Evolutionary conservation across 805 yeast species (phyloP).

Genomic region (Candida ipomoeae): DNA sequence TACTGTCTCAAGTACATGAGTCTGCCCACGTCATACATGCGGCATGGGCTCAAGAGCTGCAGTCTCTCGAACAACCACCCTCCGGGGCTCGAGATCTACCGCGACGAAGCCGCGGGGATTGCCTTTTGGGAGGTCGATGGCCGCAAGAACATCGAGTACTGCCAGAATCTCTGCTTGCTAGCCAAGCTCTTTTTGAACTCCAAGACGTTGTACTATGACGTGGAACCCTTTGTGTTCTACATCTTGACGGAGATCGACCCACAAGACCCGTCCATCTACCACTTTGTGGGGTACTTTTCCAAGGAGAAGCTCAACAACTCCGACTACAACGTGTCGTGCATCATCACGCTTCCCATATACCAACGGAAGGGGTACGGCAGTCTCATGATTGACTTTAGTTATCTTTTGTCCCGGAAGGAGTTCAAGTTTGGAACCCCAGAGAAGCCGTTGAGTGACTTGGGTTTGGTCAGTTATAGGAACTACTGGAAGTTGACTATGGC

Average conservation of each 20-base stretch:
- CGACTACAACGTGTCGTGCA: slow-evolving; percentile 84
- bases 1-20: slow-evolving; percentile 76
- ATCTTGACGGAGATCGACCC: slow-evolving; percentile 68
- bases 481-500: slow-evolving; percentile 78
- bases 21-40: slow-evolving; percentile 57
- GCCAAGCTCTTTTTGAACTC: slow-evolving; percentile 89
- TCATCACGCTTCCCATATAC: slow-evolving; percentile 80
- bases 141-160: slow-evolving; percentile 69
- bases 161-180: slow-evolving; percentile 84
- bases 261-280: slow-evolving; percentile 42
- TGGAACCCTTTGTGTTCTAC: slow-evolving; percentile 91
- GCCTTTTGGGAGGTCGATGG: slow-evolving; percentile 66
- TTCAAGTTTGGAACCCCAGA: slow-evolving; percentile 89
- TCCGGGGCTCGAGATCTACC: slow-evolving; percentile 46
- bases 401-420: slow-evolving; percentile 70
- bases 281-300: slow-evolving; percentile 91
- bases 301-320: slow-evolving; percentile 77
- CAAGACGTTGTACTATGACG: slow-evolving; percentile 89
- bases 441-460: slow-evolving; percentile 86
- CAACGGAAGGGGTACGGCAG: slow-evolving; percentile 90
- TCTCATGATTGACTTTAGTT: slow-evolving; percentile 84
- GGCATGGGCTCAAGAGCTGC: slow-evolving; percentile 75
- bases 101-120: slow-evolving; percentile 27
- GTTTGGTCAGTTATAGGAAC: slow-evolving; percentile 76
- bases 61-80: slow-evolving; percentile 54